Evolutionary conservation across 192 early-diverging fungal genomes (phyloP).

Genomic region (Mortierella alpina): DNA sequence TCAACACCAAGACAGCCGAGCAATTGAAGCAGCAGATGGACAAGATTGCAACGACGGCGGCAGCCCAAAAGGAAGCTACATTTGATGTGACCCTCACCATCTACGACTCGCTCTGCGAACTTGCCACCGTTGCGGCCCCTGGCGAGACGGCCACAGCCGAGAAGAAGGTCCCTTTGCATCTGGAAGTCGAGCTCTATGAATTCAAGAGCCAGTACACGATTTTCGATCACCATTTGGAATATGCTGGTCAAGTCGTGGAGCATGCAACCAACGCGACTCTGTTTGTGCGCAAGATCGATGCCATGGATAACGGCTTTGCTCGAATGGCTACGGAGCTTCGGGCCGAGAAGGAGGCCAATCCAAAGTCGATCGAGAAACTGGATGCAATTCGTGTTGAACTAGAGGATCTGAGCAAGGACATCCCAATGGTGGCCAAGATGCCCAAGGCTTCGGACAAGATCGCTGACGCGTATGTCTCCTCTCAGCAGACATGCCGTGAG

Average conservation of each 20-base stretch:
- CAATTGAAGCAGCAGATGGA: slow-evolving; percentile 29
- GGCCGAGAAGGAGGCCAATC: slow-evolving; percentile 31
- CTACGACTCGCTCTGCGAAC: slow-evolving; percentile 32
- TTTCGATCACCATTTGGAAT: slow-evolving; percentile 32
- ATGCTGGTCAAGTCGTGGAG: slow-evolving; percentile 8
- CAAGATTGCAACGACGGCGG: slow-evolving; percentile 15
- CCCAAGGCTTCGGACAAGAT: slow-evolving; percentile 40
- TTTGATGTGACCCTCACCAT: slow-evolving; percentile 41
- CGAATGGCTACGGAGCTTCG: slow-evolving; percentile 38
- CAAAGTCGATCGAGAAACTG: slow-evolving; percentile 30
- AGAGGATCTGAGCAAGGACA: slow-evolving; percentile 13
- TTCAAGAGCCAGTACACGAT: slow-evolving; percentile 30
- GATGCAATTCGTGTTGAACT: slow-evolving; percentile 33
- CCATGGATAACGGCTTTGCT: slow-evolving; percentile 44
- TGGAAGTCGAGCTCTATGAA: slow-evolving; percentile 47
- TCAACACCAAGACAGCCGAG: slow-evolving; percentile 21
- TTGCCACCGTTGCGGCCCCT: slow-evolving; percentile 20
- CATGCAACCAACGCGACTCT: background rate
- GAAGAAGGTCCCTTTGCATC: slow-evolving; percentile 39
- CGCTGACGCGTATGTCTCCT: slow-evolving; percentile 10
- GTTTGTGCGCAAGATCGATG: slow-evolving; percentile 27
- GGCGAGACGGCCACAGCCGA: slow-evolving; percentile 6
- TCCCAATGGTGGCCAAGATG: slow-evolving; percentile 8
- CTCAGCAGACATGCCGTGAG: slow-evolving; percentile 6
- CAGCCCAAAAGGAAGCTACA: slow-evolving; percentile 25